phyloP scores from a whole-genome alignment of 495 filamentous ascomycete species.

The Jackrogersella multiformis region DNA sequence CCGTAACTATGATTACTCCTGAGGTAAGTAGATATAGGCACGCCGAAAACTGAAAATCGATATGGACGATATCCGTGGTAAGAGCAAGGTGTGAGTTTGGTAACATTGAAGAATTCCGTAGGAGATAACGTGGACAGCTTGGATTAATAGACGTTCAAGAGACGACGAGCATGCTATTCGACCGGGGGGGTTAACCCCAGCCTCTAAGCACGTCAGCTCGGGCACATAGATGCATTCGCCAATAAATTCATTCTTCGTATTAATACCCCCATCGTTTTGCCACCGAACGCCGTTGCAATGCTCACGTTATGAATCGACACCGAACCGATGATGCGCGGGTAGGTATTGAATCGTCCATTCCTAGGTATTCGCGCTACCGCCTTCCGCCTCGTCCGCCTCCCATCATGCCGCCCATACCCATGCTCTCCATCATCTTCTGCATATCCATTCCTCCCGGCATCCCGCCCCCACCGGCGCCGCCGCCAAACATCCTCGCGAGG shows the following conservation, averaged over 20 bases:
- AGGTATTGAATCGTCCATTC: slow-evolving; percentile 23
- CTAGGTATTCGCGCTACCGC: slow-evolving; percentile 37
- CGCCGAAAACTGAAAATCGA: too few relatives aligned
- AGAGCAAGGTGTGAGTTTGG: too few relatives aligned
- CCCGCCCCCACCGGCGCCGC: slow-evolving; percentile 60
- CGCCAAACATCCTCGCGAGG: slow-evolving; percentile 87
- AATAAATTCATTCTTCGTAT: slow-evolving; percentile 15
- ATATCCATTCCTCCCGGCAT: slow-evolving; percentile 78
- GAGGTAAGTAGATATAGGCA: too few relatives aligned
- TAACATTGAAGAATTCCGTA: too few relatives aligned
- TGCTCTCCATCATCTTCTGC: slow-evolving; percentile 86
- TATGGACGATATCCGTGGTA: too few relatives aligned
- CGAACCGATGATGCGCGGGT: slow-evolving; percentile 32
- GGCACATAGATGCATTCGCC: not conserved
- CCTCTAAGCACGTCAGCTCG: too few relatives aligned
- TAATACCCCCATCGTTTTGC: slow-evolving; percentile 30
- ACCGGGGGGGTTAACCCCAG: too few relatives aligned
- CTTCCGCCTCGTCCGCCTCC: slow-evolving; percentile 45
- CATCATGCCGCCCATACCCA: slow-evolving; percentile 71
- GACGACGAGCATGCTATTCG: too few relatives aligned
- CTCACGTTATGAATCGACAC: slow-evolving; percentile 28
- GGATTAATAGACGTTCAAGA: too few relatives aligned
- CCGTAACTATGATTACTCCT: too few relatives aligned
- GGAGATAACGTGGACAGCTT: too few relatives aligned
- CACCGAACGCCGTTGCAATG: slow-evolving; percentile 42